phyloP scores from a whole-genome alignment of 179 eudicot genomes.

The Silene noctiflora region DNA sequence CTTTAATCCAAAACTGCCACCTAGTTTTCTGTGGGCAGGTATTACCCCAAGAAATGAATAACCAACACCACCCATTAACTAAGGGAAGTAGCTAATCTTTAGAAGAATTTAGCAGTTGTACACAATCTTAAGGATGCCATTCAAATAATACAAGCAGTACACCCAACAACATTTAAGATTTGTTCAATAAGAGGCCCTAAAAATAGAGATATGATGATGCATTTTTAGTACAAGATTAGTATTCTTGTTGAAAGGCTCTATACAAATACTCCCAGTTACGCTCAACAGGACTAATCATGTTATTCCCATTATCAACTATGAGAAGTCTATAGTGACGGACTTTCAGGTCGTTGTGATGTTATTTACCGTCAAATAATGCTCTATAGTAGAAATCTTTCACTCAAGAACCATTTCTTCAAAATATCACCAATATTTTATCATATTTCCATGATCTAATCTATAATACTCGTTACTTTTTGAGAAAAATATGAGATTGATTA shows the following conservation, averaged over 20 bases:
- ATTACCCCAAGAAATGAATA: not conserved
- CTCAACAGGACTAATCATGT: not conserved
- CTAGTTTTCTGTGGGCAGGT: not conserved
- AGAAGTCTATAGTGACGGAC: too few species aligned
- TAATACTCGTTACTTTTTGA: too few species aligned
- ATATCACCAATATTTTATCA: too few species aligned
- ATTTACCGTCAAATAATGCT: too few species aligned
- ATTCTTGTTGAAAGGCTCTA: not conserved
- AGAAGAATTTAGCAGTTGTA: not conserved
- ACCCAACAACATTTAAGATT: conserved; percentile 6
- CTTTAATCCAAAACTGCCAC: not conserved
- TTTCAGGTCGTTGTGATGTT: too few species aligned
- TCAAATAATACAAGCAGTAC: not conserved
- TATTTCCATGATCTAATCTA: too few species aligned
- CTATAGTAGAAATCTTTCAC: too few species aligned
- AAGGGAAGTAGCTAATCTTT: not conserved
- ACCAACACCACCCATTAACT: not conserved
- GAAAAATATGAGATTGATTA: too few species aligned
- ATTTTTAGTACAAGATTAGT: not conserved
- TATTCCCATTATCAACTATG: too few species aligned
- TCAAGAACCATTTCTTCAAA: too few species aligned
- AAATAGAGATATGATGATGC: not conserved
- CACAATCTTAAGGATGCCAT: not conserved
- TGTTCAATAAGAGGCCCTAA: not conserved
- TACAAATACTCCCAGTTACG: not conserved